Base-by-base conservation (phyloP, 257 asterid genomes). In the Penstemon eatonii region DNA sequence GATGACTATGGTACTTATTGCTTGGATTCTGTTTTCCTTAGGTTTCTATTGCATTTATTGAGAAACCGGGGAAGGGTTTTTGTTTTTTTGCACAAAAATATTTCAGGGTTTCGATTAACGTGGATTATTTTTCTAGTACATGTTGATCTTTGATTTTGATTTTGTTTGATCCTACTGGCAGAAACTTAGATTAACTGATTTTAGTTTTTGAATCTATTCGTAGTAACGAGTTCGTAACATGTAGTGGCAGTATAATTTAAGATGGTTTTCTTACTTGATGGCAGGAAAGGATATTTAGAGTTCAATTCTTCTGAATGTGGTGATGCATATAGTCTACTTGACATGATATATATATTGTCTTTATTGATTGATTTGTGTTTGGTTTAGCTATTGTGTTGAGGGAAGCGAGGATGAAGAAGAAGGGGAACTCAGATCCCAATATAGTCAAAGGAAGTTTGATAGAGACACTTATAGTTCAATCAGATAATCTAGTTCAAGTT, bases 401-500 rank as follows among this genome's bases (percentile, higher is more conserved):
- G 92, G 84, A 84, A 69, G 97, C 96, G 7, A 89, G 76, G 76
- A 84, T 88, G 91, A 74, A 63, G 45, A 86, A 81, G 86, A 89
- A 82, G 80, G 98, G 98, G 62, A 71, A 63, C 53, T 73, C 72
- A 52, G 75, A 68, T 9, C 63, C 82, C 8, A 89, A 89, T 86
- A 79, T 92, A 66, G 79, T 76, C 43, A 72, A 42, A 70, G 97
- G 81, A 70, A 76, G 69, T 69, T 52, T 85, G 71, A 76, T 89
- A 56, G 97, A 92, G 76, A 92, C 98, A 25, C 95, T 92, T 47
- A 41, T 92, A 66, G 73, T 92, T 71, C 77, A 68, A 54, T 80
- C 90, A 0, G 90, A 89, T 66, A 87, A 89, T 79, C 87, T 92
- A 69, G 97, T 86, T 58, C 97, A 92, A 86, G 85, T 92, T 74